Evolutionary conservation across 257 asterid species (phyloP), one percentile per base, ranked within the genome.

Genomic region (Leptodermis oblonga): DNA sequence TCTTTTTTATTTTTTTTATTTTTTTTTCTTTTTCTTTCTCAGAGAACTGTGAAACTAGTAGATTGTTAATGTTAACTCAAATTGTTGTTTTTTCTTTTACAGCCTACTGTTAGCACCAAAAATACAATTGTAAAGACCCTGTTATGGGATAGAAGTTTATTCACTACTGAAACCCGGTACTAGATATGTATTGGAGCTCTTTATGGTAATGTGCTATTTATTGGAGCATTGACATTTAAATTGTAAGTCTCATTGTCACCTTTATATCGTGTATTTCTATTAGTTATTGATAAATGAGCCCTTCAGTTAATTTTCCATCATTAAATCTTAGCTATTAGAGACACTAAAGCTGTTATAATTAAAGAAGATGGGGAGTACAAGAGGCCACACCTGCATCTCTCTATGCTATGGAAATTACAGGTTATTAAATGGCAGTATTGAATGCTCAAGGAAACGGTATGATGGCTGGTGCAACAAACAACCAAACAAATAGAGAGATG

Each of bases 111-210:
- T 62, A 86, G 86, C 62, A 62, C 90, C 28, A 81, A 87, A 66
- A 70, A 80, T 22, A 92, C 98, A 1, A 89, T 90, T 23, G 98
- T 97, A 31, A 92, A 81, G 85, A 82, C 90, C 7, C 88, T 92
- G 81, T 88, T 92, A 1, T 76, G 72, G 36, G 87, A 80, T 55
- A 85, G 98, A 76, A 96, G 96, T 8, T 54, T 92, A 70, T 86
- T 70, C 61, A 85, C 87, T 1, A 80, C 85, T 0, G 96, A 90
- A 68, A 13, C 76, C 22, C 82, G 84, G 92, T 92, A 80, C 78
- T 92, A 96, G 98, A 85, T 83, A 20, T 78, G 95, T 74, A 74
- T 87, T 51, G 62, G 73, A 0, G 95, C 92, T 46, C 97, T 92
- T 66, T 83, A 85, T 49, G 90, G 70, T 89, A 92, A 92, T 70